These are phyloP conservation scores for Didymella pomorum DNA, from an alignment of 2,329 filamentous ascomycete genomes.

Conservation along the genomic window DNA sequence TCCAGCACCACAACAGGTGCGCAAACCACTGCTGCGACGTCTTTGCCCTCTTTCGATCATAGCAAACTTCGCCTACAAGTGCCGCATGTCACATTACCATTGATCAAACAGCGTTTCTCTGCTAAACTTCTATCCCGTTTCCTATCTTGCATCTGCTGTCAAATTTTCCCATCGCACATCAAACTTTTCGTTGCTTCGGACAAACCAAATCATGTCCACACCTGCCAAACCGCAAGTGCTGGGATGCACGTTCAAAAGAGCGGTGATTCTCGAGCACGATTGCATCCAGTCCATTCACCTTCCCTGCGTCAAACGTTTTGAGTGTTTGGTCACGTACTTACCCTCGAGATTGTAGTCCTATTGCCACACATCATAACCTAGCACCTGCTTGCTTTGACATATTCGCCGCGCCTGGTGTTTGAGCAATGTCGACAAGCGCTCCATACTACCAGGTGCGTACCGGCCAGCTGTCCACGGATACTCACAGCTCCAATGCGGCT, in stretches of 20 bases:
- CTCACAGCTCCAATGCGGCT: constrained; percentile 36
- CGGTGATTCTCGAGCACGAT: constrained; percentile 18
- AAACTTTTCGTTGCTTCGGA: constrained; percentile 20
- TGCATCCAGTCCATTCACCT: constrained; percentile 28
- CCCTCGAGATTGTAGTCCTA: constrained; percentile 28
- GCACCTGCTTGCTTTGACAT: constrained; percentile 13
- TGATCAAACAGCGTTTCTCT: constrained; percentile 9
- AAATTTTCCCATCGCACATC: constrained; percentile 20
- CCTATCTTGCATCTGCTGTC: constrained; percentile 9
- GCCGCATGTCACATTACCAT: constrained; percentile 7
- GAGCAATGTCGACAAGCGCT: constrained; percentile 46
- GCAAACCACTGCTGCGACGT: constrained; percentile 27
- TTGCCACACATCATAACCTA: background rate
- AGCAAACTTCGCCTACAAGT: constrained; percentile 18
- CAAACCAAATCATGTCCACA: constrained; percentile 27
- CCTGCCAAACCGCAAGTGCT: constrained; percentile 29
- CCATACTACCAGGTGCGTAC: constrained; percentile 47
- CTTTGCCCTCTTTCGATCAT: constrained; percentile 9
- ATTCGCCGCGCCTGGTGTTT: background rate
- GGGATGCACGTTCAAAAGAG: constrained; percentile 30
- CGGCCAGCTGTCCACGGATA: constrained; percentile 36
- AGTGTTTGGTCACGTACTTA: constrained; percentile 32
- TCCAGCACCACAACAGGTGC: constrained; percentile 36
- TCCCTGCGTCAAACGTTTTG: constrained; percentile 9
- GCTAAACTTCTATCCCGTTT: background rate